These are phyloP conservation scores for Diaporthe sp. DNA, from an alignment of 2,329 filamentous ascomycete species.

Conservation along the genomic window DNA sequence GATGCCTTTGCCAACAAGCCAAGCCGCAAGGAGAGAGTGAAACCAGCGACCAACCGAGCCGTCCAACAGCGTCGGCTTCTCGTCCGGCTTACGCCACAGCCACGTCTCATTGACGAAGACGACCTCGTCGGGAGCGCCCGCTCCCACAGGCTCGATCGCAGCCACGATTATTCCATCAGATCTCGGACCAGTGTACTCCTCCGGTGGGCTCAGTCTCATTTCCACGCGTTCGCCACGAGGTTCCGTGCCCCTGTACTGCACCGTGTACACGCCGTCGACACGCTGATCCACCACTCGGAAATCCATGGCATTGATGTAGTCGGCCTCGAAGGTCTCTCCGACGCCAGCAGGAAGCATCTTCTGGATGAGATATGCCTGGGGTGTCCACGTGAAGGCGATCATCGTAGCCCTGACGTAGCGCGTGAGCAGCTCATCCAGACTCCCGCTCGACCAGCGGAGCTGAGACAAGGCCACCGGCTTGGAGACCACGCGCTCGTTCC, in stretches of 20 bases:
- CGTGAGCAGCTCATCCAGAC: slow-evolving; percentile 19
- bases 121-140: not conserved
- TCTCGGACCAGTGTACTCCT: slow-evolving; percentile 2
- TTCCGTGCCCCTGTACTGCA: slow-evolving; percentile 20
- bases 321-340: slow-evolving; percentile 5
- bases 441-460: not conserved
- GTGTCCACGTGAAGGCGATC: slow-evolving; percentile 23
- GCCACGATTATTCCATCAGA: slow-evolving; percentile 25
- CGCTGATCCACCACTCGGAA: slow-evolving; percentile 11
- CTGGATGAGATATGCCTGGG: slow-evolving; percentile 17
- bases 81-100: slow-evolving; percentile 23
- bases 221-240: slow-evolving; percentile 7
- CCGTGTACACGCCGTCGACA: slow-evolving; percentile 28
- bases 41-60: slow-evolving; percentile 23
- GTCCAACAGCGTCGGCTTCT: slow-evolving; percentile 27
- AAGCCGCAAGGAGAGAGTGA: slow-evolving; percentile 32
- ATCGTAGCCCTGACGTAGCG: slow-evolving; percentile 30
- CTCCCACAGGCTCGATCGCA: slow-evolving; percentile 11
- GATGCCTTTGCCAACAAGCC: slow-evolving; percentile 28
- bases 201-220: slow-evolving; percentile 25
- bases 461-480: not conserved
- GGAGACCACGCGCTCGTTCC: slow-evolving; percentile 25
- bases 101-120: slow-evolving; percentile 29
- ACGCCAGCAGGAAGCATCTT: slow-evolving; percentile 11
- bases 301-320: slow-evolving; percentile 17